Conservation (phyloP, 2,329 filamentous ascomycete species). For the Penicillium sp. region DNA sequence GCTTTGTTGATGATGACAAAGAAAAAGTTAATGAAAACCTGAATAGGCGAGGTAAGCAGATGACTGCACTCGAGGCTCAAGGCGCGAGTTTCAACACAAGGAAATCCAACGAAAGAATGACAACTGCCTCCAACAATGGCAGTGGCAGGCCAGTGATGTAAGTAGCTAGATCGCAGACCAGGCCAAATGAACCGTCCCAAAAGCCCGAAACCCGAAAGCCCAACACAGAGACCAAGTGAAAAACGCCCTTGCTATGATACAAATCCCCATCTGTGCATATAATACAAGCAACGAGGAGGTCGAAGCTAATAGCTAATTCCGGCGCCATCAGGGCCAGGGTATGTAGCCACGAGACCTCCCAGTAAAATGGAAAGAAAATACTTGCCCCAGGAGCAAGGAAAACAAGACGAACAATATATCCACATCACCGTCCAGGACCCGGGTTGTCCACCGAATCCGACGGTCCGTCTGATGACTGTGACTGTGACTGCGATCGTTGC, state of each 20-base stretch:
- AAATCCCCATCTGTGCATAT: constrained; percentile 3
- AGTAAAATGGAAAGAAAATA: background rate
- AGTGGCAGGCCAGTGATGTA: background rate
- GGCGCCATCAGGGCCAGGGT: background rate
- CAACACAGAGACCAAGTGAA: background rate
- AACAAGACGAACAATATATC: background rate
- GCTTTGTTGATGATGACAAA: background rate
- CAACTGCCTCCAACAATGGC: background rate
- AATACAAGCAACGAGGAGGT: constrained; percentile 5
- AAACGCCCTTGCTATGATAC: constrained; percentile 11
- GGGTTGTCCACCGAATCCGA: background rate
- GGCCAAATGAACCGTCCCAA: background rate
- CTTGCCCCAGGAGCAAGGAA: background rate
- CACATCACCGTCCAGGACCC: background rate
- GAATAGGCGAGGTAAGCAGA: background rate
- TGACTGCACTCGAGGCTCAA: background rate
- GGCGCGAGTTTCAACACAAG: background rate
- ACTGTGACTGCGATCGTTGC: background rate
- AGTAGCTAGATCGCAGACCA: background rate
- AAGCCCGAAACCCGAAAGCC: background rate
- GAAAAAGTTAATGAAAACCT: background rate
- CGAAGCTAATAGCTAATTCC: background rate
- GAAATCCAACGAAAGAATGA: background rate
- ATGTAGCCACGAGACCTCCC: background rate
- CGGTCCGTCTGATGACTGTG: background rate